These are phyloP conservation scores for Eucalyptus camaldulensis DNA, from an alignment of 345 rosid genomes.

Conservation along the genomic window DNA sequence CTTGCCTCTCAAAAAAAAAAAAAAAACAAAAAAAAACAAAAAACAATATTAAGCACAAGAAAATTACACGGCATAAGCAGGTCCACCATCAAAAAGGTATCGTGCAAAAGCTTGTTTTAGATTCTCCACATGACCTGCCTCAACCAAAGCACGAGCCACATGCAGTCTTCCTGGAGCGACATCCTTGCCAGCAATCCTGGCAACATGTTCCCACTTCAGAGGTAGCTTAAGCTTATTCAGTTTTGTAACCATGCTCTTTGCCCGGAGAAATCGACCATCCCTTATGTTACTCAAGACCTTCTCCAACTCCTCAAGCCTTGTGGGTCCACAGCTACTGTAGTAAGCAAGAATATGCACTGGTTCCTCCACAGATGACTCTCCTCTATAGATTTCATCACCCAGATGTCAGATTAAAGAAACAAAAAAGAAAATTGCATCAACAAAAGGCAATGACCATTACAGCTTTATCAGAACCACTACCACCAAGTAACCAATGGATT, in stretches of 20 bases:
- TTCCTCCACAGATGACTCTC: slow-evolving; percentile 46
- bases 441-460: neutral
- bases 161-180: slow-evolving; percentile 95
- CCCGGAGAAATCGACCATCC: slow-evolving; percentile 82
- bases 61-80: slow-evolving; percentile 75
- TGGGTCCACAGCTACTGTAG: slow-evolving; percentile 84
- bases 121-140: slow-evolving; percentile 85
- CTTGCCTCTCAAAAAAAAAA: neutral
- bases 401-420: neutral
- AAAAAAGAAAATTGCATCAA: neutral
- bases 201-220: slow-evolving; percentile 80
- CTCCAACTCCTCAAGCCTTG: slow-evolving; percentile 50
- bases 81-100: slow-evolving; percentile 87
- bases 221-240: slow-evolving; percentile 80
- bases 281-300: slow-evolving; percentile 57
- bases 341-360: slow-evolving; percentile 95
- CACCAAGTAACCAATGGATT: neutral
- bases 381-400: slow-evolving; percentile 10
- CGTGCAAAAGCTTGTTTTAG: slow-evolving; percentile 77
- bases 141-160: slow-evolving; percentile 91
- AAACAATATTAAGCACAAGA: neutral
- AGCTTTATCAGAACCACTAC: neutral
- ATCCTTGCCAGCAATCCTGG: slow-evolving; percentile 77
- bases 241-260: slow-evolving; percentile 64
- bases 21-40: neutral